A percentile compares a stretch with the other conserved stretches of the same genome.
phyloP scores from a whole-genome alignment of 2,329 filamentous ascomycete genomes.

The Verticillium klebahnii region DNA sequence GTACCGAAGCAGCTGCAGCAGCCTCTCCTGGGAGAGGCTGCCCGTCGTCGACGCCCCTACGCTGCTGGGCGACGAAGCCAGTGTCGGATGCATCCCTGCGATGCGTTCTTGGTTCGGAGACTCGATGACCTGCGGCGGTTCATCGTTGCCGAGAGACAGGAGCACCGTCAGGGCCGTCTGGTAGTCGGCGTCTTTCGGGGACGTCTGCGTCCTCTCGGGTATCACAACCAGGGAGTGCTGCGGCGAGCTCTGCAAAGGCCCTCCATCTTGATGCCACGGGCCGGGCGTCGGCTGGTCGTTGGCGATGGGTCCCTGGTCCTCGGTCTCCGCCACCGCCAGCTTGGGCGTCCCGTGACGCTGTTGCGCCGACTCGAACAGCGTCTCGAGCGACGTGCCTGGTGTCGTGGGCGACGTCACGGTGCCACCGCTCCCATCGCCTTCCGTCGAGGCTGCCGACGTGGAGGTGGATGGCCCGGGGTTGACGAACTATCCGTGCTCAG shows the following conservation, averaged over 20 bases:
- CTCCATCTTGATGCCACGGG: not conserved
- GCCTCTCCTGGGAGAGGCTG: constrained; percentile 6
- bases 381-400: not conserved
- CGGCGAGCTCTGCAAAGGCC: not conserved
- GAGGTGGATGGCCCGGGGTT: not conserved
- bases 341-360: constrained; percentile 1
- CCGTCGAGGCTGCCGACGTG: not conserved
- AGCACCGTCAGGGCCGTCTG: constrained; percentile 28
- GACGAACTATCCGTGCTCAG: constrained; percentile 7
- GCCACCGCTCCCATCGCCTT: not conserved
- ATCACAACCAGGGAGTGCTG: not conserved
- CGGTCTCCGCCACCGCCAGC: not conserved
- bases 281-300: not conserved
- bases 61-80: not conserved
- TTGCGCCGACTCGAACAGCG: not conserved
- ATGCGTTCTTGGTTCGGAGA: not conserved
- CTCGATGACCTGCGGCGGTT: not conserved
- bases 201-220: not conserved
- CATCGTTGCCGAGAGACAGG: constrained; percentile 25
- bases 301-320: not conserved
- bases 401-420: not conserved
- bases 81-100: not conserved
- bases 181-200: constrained; percentile 14
- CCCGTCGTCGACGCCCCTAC: not conserved
- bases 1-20: constrained; percentile 30